Conservation (phyloP, 177 flowering plant genomes). For the Vitis hybrid region DNA sequence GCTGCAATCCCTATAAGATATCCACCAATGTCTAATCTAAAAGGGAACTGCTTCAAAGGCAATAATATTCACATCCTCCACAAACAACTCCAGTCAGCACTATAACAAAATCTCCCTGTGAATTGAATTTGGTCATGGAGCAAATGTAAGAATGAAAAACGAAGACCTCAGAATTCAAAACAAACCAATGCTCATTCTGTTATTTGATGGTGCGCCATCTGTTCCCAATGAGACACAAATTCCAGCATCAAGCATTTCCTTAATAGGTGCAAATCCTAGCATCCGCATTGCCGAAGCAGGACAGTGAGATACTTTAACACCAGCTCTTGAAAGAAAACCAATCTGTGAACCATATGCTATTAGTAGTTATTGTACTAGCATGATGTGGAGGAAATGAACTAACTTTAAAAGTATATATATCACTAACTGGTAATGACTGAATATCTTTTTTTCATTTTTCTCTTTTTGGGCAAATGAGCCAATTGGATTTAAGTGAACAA, state of each 20-base stretch:
- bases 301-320: conserved; percentile 87
- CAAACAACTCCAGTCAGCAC: no score
- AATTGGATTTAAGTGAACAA: no score
- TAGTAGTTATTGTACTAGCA: conserved; percentile 1
- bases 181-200: conserved; percentile 96
- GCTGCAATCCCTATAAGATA: no score
- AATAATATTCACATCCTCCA: no score
- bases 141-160: not conserved
- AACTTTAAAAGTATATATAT: not conserved
- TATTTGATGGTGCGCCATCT: conserved; percentile 95
- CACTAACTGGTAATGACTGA: not conserved
- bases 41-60: no score
- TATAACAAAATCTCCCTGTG: no score
- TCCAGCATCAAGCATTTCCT: conserved; percentile 78
- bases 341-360: conserved; percentile 36
- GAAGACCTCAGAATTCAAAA: conserved; percentile 6
- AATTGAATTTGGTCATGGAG: not conserved
- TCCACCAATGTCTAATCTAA: no score
- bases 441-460: no score
- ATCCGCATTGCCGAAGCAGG: conserved; percentile 94
- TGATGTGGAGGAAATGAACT: not conserved
- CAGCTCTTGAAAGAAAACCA: conserved; percentile 61
- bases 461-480: no score
- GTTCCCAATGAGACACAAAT: conserved; percentile 92
- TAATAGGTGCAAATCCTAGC: conserved; percentile 92